Evolutionary conservation across 148 eudicot genomes (phyloP).

Genomic region (Nepenthes gracilis): DNA sequence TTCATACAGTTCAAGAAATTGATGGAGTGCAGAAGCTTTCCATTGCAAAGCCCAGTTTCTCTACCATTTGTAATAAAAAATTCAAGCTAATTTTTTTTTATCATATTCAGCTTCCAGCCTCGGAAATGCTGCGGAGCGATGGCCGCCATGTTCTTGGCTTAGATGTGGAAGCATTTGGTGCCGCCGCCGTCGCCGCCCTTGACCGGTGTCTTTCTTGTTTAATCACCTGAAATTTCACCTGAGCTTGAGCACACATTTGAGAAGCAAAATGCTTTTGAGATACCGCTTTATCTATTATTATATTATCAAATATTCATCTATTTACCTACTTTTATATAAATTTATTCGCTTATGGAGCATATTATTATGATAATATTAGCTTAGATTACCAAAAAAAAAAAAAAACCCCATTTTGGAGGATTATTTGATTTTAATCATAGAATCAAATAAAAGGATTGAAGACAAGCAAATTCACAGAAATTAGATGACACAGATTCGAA

Average conservation of each 20-base stretch:
- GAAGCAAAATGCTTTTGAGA: background rate
- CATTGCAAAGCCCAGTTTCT: background rate
- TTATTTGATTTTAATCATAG: too few relatives aligned
- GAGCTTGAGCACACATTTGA: background rate
- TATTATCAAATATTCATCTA: too few relatives aligned
- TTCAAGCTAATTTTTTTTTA: background rate
- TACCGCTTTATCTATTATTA: background rate
- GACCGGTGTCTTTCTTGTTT: slow-evolving; percentile 27
- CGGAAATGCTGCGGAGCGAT: slow-evolving; percentile 68
- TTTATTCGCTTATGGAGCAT: too few relatives aligned
- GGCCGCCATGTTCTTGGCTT: slow-evolving; percentile 76
- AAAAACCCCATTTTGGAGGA: background rate
- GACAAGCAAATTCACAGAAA: background rate
- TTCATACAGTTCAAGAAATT: too few relatives aligned
- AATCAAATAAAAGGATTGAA: background rate
- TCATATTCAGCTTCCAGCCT: slow-evolving; percentile 34
- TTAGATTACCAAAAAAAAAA: background rate
- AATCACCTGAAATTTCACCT: slow-evolving; percentile 18
- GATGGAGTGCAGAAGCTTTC: background rate
- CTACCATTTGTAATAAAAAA: background rate
- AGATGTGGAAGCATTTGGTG: slow-evolving; percentile 17
- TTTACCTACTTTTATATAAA: too few relatives aligned
- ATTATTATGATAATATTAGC: slow-evolving; percentile 20
- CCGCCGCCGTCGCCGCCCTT: slow-evolving; percentile 10
- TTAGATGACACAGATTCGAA: background rate